Percentiles rank a stretch among this genome's conserved stretches.
Conservation (phyloP, 169 alveolate genomes). For the Blepharisma undulans region DNA sequence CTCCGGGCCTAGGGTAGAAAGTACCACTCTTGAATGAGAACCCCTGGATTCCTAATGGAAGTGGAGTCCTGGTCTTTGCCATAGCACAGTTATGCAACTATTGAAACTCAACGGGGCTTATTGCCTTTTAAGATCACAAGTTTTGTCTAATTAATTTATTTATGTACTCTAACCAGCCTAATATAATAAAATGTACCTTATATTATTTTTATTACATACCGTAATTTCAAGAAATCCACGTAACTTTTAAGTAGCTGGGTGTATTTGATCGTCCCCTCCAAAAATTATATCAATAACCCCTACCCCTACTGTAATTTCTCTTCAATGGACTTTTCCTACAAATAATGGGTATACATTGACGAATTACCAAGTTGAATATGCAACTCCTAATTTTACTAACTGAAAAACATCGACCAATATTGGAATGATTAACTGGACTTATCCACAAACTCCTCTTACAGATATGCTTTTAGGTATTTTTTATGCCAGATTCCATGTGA, state of each 20-base stretch:
- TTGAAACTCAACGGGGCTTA: conserved; percentile 16
- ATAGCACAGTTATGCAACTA: conserved; percentile 22
- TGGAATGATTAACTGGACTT: neutral
- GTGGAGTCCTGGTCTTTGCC: conserved; percentile 19
- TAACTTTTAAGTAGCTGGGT: neutral
- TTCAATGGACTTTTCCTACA: neutral
- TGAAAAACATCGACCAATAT: neutral
- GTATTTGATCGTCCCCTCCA: neutral
- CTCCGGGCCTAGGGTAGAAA: conserved; percentile 21
- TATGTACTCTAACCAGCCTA: neutral
- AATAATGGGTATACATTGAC: neutral
- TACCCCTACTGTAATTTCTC: neutral
- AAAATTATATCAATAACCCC: neutral
- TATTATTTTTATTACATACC: neutral
- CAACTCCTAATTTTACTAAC: neutral
- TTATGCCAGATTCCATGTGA: conserved; percentile 2
- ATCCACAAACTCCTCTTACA: neutral
- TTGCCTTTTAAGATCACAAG: neutral
- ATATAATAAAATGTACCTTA: neutral
- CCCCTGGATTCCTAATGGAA: neutral
- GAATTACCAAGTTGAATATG: neutral
- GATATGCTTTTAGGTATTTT: neutral
- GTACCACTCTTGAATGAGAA: conserved; percentile 18
- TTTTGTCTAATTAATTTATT: neutral
- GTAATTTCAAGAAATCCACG: neutral